These are phyloP conservation scores for Aspergillus panamensis DNA, from an alignment of 495 filamentous ascomycete species.

Conservation along the genomic window DNA sequence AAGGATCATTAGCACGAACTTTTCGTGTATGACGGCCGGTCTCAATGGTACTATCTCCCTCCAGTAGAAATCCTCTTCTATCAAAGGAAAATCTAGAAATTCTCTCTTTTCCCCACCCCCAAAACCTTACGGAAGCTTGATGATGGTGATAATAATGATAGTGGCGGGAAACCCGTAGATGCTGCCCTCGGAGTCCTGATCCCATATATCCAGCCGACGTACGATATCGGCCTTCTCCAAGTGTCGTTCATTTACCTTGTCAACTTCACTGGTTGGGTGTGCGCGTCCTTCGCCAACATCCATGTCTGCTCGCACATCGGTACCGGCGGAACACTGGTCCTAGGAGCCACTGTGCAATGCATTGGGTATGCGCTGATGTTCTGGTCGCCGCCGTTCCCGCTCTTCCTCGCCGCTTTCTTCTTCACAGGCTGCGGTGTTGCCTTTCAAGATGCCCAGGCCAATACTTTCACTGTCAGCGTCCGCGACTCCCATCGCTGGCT, in stretches of 20 bases:
- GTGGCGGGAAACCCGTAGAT: constrained; percentile 26
- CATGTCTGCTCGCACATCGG: constrained; percentile 41
- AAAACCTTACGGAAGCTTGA: too few species aligned
- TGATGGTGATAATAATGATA: constrained; percentile 4
- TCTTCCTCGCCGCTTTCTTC: constrained; percentile 49
- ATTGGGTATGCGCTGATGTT: constrained; percentile 44
- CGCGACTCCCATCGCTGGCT: constrained; percentile 52
- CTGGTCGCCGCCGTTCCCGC: constrained; percentile 46
- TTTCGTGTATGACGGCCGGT: constrained; percentile 52
- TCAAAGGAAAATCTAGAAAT: not conserved
- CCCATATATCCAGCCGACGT: constrained; percentile 49
- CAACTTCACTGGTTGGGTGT: constrained; percentile 47
- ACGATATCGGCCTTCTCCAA: constrained; percentile 43
- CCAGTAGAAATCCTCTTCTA: not conserved
- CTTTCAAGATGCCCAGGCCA: constrained; percentile 52
- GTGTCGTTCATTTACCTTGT: constrained; percentile 47
- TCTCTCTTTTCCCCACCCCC: not conserved
- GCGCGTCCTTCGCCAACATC: constrained; percentile 47
- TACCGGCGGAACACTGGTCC: constrained; percentile 45
- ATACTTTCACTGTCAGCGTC: constrained; percentile 47
- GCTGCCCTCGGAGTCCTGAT: constrained; percentile 50
- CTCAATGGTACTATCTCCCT: constrained; percentile 33
- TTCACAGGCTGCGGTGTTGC: constrained; percentile 48
- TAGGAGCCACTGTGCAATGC: constrained; percentile 48
- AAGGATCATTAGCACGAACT: constrained; percentile 49